Evolutionary conservation across 371 early-diverging fungal genomes (phyloP).

Genomic region (Rhizopus sp.): DNA sequence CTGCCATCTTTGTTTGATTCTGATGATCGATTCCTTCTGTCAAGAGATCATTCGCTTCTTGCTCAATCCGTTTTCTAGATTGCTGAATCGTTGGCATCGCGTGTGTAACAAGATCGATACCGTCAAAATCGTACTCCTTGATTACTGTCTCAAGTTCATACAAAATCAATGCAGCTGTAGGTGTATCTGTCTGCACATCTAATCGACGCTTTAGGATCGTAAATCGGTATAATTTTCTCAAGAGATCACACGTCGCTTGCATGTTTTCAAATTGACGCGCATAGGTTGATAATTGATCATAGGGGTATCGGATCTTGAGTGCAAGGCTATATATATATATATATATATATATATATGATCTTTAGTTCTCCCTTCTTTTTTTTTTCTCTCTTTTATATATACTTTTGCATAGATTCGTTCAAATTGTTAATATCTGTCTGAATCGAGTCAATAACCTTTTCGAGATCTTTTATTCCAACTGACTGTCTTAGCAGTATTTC

Average conservation of each 20-base stretch:
- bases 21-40: conserved; percentile 61
- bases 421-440: conserved; percentile 56
- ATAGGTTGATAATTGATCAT: conserved; percentile 59
- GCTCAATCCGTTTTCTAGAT: conserved; percentile 46
- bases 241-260: conserved; percentile 62
- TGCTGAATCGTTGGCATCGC: conserved; percentile 52
- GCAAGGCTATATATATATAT: conserved; percentile 44
- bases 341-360: not conserved
- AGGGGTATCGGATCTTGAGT: conserved; percentile 61
- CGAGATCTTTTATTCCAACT: conserved; percentile 69
- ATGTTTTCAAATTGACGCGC: conserved; percentile 66
- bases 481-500: conserved; percentile 72
- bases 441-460: conserved; percentile 56
- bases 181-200: conserved; percentile 59
- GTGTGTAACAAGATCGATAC: conserved; percentile 63
- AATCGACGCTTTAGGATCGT: conserved; percentile 62
- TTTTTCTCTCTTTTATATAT: not conserved
- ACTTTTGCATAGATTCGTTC: conserved; percentile 66
- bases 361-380: not conserved
- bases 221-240: conserved; percentile 70
- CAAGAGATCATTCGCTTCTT: conserved; percentile 59
- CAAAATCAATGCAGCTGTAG: conserved; percentile 60
- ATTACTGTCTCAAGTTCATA: conserved; percentile 59
- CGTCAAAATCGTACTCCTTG: conserved; percentile 64
- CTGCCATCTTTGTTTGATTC: conserved; percentile 73